Evolutionary conservation across 2,329 filamentous ascomycete genomes (phyloP), one percentile per base, ranked within the genome.

Genomic region (Monascus ruber): DNA sequence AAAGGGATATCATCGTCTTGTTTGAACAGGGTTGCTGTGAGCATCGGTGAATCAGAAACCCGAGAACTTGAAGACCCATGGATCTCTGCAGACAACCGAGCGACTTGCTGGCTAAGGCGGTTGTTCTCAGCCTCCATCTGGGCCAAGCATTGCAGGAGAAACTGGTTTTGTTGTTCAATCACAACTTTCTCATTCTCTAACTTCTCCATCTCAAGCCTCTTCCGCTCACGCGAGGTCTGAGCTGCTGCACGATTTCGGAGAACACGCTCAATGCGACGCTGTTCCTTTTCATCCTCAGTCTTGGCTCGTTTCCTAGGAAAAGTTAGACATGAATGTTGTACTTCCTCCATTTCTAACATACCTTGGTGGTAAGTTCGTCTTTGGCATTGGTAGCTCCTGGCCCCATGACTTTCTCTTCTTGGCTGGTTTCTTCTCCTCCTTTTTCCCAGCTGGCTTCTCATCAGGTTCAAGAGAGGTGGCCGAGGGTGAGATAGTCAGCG

Each of bases 391-490:
- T 32, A 96, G 79, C 61, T 94, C 85, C 65, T 98, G 91, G 36
- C 91, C 91, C 91, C 91, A 98, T 36, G 91, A 96, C 70, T 96
- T 98, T 55, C 91, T 76, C 77, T 95, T 95, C 77, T 95, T 95
- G 29, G 74, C 68, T 1, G 76, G 73, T 69, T 85, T 91, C 73
- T 84, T 85, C 43, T 65, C 63, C 35, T 81, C 75, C 44, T 50
- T 57, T 31, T 31, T 47, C 25, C 49, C 44, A 25, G 51, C 42
- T 6, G 37, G 39, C 41, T 53, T 54, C 2, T 47, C 42, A 17
- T 54, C 51, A 2, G 56, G 6, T 29, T 3, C 28, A 17, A 65
- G 42, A 6, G 61, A 64, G 9, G 63, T 65, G 38, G 63, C 62
- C 24, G 61, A 55, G 17, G 63, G 63, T 33, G 61, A 64, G 48